phyloP scores from a whole-genome alignment of 2,329 filamentous ascomycete species.

The Scedosporium apiospermum region DNA sequence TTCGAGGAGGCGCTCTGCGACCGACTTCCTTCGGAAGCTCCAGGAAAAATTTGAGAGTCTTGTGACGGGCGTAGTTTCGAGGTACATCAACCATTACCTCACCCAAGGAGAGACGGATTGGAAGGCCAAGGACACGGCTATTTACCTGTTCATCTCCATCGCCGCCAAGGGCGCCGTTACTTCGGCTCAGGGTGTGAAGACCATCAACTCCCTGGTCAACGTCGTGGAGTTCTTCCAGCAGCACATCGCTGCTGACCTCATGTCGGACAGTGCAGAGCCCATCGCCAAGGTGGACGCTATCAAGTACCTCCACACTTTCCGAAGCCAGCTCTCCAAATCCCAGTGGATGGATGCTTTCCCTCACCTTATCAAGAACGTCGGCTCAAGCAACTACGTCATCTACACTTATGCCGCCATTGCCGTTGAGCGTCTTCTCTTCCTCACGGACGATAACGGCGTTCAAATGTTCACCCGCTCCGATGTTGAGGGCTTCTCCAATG shows the following conservation, averaged over 20 bases:
- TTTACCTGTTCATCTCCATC: conserved; percentile 90
- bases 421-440: conserved; percentile 83
- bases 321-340: conserved; percentile 82
- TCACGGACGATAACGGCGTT: conserved; percentile 65
- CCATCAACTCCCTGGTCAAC: conserved; percentile 76
- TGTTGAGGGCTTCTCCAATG: conserved; percentile 73
- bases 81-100: conserved; percentile 81
- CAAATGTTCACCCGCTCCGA: conserved; percentile 72
- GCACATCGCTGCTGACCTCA: conserved; percentile 80
- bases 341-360: conserved; percentile 89
- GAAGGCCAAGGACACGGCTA: conserved; percentile 97
- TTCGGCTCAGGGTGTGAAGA: conserved; percentile 80
- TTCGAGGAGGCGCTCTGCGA: conserved; percentile 82
- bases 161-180: conserved; percentile 87
- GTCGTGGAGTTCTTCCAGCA: conserved; percentile 93
- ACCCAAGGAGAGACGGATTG: conserved; percentile 74
- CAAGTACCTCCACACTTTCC: conserved; percentile 95
- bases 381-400: conserved; percentile 85
- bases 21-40: conserved; percentile 83
- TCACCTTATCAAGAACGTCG: conserved; percentile 82
- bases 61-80: conserved; percentile 79
- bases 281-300: conserved; percentile 96
- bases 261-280: conserved; percentile 62
- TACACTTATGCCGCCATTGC: conserved; percentile 97
- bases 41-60: conserved; percentile 79